Percentiles rank a stretch among this genome's conserved stretches.
These are phyloP conservation scores for Candida vartiovaarae DNA, from an alignment of 805 yeast genomes.

Conservation along the genomic window DNA sequence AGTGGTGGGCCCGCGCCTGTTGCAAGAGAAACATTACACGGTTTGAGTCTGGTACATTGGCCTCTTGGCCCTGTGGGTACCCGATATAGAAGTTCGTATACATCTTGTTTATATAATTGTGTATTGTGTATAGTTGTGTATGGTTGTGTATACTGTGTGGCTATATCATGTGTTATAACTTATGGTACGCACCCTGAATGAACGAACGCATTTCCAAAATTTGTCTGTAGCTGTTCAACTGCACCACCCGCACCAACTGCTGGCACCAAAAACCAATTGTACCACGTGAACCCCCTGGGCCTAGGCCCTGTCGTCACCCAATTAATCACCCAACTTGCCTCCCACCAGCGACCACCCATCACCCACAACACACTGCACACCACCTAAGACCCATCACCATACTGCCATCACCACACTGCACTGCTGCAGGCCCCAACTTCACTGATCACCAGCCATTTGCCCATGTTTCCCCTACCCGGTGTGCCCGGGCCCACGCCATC, in stretches of 20 bases:
- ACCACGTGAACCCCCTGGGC: no score
- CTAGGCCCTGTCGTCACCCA: no score
- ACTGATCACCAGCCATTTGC: no score
- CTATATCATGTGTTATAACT: no score
- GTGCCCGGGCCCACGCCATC: slow-evolving; percentile 1
- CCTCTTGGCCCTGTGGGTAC: slow-evolving; percentile 20
- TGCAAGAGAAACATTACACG: slow-evolving; percentile 25
- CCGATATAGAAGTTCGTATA: slow-evolving; percentile 27
- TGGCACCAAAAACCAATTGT: no score
- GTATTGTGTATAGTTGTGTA: background rate
- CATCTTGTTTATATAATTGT: slow-evolving; percentile 9
- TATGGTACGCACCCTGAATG: no score
- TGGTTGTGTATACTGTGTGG: no score
- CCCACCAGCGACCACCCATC: background rate
- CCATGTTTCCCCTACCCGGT: slow-evolving; percentile 2
- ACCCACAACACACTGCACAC: background rate
- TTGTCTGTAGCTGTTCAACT: no score
- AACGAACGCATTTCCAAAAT: no score
- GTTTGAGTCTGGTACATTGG: slow-evolving; percentile 26
- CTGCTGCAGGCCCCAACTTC: background rate
- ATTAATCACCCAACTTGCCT: no score
- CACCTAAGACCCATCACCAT: background rate
- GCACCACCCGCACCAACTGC: no score
- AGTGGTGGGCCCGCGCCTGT: slow-evolving; percentile 3
- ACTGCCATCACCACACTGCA: background rate